Evolutionary conservation across 306 rosid species (phyloP), one percentile per base, ranked within the genome.

Genomic region (Ormosia semicastrata): DNA sequence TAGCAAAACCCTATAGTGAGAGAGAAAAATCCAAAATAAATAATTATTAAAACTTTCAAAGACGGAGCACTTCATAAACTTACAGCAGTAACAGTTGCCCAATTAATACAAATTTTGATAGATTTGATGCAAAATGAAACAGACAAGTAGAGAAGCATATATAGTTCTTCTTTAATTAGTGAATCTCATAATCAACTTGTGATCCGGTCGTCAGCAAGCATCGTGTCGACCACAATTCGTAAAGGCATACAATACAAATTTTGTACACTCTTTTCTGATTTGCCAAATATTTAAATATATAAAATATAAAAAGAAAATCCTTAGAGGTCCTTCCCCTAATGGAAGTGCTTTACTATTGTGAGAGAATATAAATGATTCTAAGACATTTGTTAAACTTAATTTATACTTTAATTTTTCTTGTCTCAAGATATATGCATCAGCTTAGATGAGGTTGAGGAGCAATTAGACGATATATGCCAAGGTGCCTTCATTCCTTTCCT

Each of bases 361-460:
- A 36, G 46, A 36, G 77, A 84, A 84, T 73, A 66, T 71, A 39
- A 52, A 30, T 33, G 52, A 77, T 77, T 83, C 85, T 11, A 52
- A 63, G 5, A 76, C 47, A 57, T 65, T 71, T 60, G n/a, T 24
- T 66, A 18, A 54, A 71, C 49, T 41, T 47, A 29, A 50, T 37
- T 9, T 56, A n/a, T 24, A 30, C 56, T 15, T 7, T 11, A 6
- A n/a, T 10, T 24, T 10, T 81, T 54, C 17, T 13, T 11, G 36
- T 53, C 32, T 69, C n/a, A 54, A 76, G 44, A 32, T 67, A 74
- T 68, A 47, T 62, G 7, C 78, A 75, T 59, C 6, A 60, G 11
- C 34, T 71, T 77, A 1, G 79, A 77, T 65, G 84, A 36, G 76
- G 32, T 30, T 1, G 71, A 58, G 52, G n/a, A 58, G 12, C 56